Percentiles rank a stretch among this genome's conserved stretches.
Evolutionary conservation across 208 protist species (phyloP).

Genomic region (Leishmania guyanensis): DNA sequence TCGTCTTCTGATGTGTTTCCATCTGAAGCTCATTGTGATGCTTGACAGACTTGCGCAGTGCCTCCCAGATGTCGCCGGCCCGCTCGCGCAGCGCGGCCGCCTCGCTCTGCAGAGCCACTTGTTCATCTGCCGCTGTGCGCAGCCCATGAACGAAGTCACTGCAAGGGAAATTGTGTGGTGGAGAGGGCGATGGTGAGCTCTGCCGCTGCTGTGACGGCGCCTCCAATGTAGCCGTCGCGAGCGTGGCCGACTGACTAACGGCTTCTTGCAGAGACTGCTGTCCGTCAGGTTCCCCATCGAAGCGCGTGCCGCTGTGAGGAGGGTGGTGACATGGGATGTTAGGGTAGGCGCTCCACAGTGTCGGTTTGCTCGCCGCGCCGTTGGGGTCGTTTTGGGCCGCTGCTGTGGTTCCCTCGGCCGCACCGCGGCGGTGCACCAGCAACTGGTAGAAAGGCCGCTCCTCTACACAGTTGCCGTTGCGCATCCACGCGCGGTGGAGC

Average conservation of each 20-base stretch:
- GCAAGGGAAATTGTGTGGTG: constrained; percentile 11
- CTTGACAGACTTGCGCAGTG: constrained; percentile 42
- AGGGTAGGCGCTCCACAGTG: background rate
- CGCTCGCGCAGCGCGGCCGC: constrained; percentile 33
- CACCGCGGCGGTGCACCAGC: constrained; percentile 41
- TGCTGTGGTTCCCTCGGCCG: constrained; percentile 2
- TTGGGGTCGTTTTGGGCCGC: background rate
- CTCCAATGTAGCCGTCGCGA: background rate
- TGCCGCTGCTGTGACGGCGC: constrained; percentile 7
- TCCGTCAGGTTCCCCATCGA: constrained; percentile 24
- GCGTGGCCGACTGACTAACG: background rate
- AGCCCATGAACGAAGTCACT: constrained; percentile 41
- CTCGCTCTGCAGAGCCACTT: constrained; percentile 33
- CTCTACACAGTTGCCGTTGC: constrained; percentile 30
- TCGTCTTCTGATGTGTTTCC: constrained; percentile 22
- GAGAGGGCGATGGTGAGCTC: background rate
- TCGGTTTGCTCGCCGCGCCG: background rate
- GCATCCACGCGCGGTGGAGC: constrained; percentile 37
- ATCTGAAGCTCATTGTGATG: constrained; percentile 43
- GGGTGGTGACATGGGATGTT: constrained; percentile 37
- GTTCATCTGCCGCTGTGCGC: constrained; percentile 39
- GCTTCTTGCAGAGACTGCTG: constrained; percentile 15
- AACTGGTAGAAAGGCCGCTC: constrained; percentile 52
- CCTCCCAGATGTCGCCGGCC: constrained; percentile 46
- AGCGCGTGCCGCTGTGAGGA: constrained; percentile 37